Conservation (phyloP, 495 filamentous ascomycete genomes). For the Penicillium diatomitis region DNA sequence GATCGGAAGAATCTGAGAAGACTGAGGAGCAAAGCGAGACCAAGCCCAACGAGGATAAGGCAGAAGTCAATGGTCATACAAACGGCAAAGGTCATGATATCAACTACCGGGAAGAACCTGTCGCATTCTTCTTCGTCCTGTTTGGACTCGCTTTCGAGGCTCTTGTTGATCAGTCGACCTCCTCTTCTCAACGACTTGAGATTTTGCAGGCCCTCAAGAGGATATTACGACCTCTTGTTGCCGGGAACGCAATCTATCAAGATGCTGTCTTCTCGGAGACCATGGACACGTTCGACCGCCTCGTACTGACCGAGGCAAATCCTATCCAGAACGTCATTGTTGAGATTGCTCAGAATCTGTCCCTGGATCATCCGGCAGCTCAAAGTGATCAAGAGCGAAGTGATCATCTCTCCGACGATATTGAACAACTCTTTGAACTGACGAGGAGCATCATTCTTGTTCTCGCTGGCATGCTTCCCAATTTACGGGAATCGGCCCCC, state of each 20-base stretch:
- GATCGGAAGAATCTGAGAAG: constrained; percentile 4
- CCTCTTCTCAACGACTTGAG: constrained; percentile 72
- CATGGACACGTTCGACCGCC: constrained; percentile 88
- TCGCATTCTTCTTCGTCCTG: constrained; percentile 97
- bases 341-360: constrained; percentile 82
- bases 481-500: constrained; percentile 67
- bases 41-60: constrained; percentile 38
- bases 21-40: constrained; percentile 29
- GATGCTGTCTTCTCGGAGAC: constrained; percentile 95
- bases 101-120: constrained; percentile 95
- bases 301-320: constrained; percentile 81
- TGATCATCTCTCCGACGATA: constrained; percentile 83
- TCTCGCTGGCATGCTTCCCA: constrained; percentile 76
- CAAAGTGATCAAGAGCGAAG: constrained; percentile 55
- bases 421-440: constrained; percentile 95
- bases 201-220: constrained; percentile 89
- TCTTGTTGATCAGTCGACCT: constrained; percentile 68
- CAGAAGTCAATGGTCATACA: constrained; percentile 20
- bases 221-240: constrained; percentile 90
- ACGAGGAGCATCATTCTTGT: constrained; percentile 93
- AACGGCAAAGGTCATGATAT: constrained; percentile 63
- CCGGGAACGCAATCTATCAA: constrained; percentile 91
- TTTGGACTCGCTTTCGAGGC: constrained; percentile 97
- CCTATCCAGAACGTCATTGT: constrained; percentile 90
- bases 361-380: constrained; percentile 82